Conservation (phyloP, 2,329 filamentous ascomycete species). For the Aspergillus sp. region DNA sequence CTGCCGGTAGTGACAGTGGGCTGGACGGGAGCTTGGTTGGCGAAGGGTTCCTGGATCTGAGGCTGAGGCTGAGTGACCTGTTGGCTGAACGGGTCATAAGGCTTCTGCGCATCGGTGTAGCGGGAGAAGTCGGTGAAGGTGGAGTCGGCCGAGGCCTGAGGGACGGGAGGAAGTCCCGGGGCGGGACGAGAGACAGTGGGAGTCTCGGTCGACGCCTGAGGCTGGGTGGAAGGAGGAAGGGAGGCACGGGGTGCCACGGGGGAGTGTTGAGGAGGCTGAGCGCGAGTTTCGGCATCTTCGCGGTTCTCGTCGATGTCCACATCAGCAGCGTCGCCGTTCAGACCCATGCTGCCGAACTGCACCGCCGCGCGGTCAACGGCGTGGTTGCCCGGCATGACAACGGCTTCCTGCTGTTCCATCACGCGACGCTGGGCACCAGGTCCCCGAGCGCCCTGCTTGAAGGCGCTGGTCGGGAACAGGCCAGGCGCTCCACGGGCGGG, state of each 20-base stretch:
- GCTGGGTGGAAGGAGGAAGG: constrained; percentile 65
- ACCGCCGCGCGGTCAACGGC: constrained; percentile 90
- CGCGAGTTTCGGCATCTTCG: constrained; percentile 91
- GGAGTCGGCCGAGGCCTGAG: constrained; percentile 52
- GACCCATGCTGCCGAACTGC: constrained; percentile 91
- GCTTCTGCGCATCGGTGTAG: constrained; percentile 66
- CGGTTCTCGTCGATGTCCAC: constrained; percentile 86
- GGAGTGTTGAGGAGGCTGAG: constrained; percentile 89
- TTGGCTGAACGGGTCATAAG: constrained; percentile 82
- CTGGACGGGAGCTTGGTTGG: constrained; percentile 56
- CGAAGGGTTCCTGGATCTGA: constrained; percentile 60
- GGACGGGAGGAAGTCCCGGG: constrained; percentile 60
- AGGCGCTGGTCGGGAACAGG: constrained; percentile 75
- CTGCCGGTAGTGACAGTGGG: constrained; percentile 57
- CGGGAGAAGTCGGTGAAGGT: constrained; percentile 52
- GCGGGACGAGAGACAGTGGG: constrained; percentile 57
- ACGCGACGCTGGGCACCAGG: constrained; percentile 82
- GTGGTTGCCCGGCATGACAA: constrained; percentile 96
- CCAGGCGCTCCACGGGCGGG: constrained; percentile 61
- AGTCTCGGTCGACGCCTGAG: constrained; percentile 32
- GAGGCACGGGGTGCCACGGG: constrained; percentile 83
- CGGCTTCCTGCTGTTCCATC: constrained; percentile 92
- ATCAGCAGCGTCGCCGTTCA: constrained; percentile 62
- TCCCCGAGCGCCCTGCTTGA: constrained; percentile 70
- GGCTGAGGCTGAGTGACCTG: constrained; percentile 62